These are phyloP conservation scores for Boletus subluridellus DNA, from an alignment of 1,284 basidiomycete genomes.

Conservation along the genomic window DNA sequence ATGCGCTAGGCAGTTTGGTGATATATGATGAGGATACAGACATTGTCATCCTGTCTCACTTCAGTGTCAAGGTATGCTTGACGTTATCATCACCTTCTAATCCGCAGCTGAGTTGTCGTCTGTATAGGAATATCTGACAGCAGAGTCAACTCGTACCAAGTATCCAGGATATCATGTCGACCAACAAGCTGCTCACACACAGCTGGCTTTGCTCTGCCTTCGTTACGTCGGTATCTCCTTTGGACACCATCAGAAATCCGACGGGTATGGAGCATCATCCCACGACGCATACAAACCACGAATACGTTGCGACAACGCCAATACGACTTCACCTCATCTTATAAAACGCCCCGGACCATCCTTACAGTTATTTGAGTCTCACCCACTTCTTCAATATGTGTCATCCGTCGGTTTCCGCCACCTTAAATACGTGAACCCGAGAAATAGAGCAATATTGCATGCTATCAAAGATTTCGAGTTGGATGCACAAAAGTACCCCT, in stretches of 20 bases:
- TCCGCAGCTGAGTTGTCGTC: background rate
- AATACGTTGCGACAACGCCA: background rate
- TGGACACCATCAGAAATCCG: background rate
- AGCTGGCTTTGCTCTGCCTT: background rate
- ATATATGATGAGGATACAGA: background rate
- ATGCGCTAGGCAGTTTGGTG: slow-evolving; percentile 8
- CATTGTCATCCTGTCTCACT: background rate
- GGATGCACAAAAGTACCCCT: background rate
- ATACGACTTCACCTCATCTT: no score
- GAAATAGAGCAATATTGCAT: background rate
- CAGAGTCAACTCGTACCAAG: background rate
- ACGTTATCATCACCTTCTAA: background rate
- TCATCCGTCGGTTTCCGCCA: background rate
- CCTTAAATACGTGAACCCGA: background rate
- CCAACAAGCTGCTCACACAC: background rate
- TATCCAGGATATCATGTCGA: background rate
- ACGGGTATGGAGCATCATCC: background rate
- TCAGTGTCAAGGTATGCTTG: background rate
- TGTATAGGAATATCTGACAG: background rate
- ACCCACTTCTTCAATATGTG: background rate
- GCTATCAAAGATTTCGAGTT: background rate
- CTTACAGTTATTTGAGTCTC: background rate
- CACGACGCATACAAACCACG: no score
- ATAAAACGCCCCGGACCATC: background rate
- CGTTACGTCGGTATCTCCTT: background rate